A percentile compares a stretch with the other conserved stretches of the same genome.
Conservation (phyloP, 768 basidiomycete species). For the Sarcodon sp. region DNA sequence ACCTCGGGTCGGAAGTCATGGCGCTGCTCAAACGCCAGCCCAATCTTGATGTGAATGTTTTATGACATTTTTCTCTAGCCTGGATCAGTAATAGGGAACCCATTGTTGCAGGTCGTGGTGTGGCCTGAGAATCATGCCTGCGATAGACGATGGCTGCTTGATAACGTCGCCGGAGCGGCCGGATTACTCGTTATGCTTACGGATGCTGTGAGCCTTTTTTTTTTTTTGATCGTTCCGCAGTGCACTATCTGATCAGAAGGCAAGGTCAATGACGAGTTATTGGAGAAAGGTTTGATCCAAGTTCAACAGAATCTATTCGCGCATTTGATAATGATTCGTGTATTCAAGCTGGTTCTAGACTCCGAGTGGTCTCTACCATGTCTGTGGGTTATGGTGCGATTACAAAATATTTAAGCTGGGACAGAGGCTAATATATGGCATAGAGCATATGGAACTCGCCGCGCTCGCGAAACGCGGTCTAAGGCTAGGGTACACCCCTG, state of each 20-base stretch:
- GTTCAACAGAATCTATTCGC: background rate
- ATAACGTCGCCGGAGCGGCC: slow-evolving; percentile 52
- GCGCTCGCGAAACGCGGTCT: slow-evolving; percentile 49
- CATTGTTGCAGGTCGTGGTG: slow-evolving; percentile 23
- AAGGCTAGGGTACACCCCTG: slow-evolving; percentile 83
- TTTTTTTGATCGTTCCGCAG: slow-evolving; percentile 2
- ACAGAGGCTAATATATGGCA: background rate
- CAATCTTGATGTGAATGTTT: slow-evolving; percentile 39
- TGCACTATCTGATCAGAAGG: background rate
- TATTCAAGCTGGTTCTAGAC: slow-evolving; percentile 48
- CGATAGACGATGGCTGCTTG: slow-evolving; percentile 57
- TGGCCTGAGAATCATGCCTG: slow-evolving; percentile 45
- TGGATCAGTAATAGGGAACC: background rate
- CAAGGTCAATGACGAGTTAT: slow-evolving; percentile 63
- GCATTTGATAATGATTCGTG: background rate
- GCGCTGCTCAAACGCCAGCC: slow-evolving; percentile 31
- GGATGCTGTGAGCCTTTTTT: slow-evolving; percentile 42
- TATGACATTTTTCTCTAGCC: background rate
- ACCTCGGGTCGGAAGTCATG: slow-evolving; percentile 56
- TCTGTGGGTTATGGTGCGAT: slow-evolving; percentile 74
- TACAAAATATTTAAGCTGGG: background rate
- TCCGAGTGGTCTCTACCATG: slow-evolving; percentile 87
- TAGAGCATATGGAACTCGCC: slow-evolving; percentile 72
- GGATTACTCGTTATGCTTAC: slow-evolving; percentile 49
- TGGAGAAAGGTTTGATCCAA: slow-evolving; percentile 36